Percentiles rank a stretch among this genome's conserved stretches.
phyloP scores from a whole-genome alignment of 202 grass and related monocot species.

The Carex arenaria region DNA sequence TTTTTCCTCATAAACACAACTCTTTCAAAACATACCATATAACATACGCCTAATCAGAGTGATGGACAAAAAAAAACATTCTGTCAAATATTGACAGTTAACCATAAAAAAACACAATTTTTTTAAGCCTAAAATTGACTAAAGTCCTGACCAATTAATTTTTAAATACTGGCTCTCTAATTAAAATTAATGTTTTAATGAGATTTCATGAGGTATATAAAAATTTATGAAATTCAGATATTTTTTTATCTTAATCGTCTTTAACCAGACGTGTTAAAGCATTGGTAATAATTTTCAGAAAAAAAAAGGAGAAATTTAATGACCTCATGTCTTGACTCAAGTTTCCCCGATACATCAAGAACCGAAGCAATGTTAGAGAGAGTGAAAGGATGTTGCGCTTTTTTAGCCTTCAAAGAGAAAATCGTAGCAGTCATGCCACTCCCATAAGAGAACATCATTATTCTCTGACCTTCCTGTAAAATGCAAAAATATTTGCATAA shows the following conservation, averaged over 20 bases:
- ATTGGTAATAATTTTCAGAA: neutral
- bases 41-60: neutral
- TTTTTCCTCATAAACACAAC: neutral
- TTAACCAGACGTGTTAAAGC: neutral
- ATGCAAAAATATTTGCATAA: conserved; percentile 1
- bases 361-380: conserved; percentile 64
- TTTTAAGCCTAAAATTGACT: neutral
- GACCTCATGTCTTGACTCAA: conserved; percentile 73
- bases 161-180: neutral
- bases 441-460: conserved; percentile 99
- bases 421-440: conserved; percentile 89
- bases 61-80: neutral
- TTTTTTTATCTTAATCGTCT: neutral
- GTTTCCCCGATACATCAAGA: conserved; percentile 66
- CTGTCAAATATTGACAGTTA: neutral
- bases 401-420: conserved; percentile 75
- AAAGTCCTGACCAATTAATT: neutral
- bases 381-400: conserved; percentile 71
- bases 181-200: neutral
- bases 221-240: neutral
- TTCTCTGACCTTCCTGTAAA: conserved; percentile 58
- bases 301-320: neutral
- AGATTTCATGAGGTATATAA: neutral
- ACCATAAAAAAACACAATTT: neutral
- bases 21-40: neutral